Conservation (phyloP, 257 asterid species). For the Scutellaria baicalensis region DNA sequence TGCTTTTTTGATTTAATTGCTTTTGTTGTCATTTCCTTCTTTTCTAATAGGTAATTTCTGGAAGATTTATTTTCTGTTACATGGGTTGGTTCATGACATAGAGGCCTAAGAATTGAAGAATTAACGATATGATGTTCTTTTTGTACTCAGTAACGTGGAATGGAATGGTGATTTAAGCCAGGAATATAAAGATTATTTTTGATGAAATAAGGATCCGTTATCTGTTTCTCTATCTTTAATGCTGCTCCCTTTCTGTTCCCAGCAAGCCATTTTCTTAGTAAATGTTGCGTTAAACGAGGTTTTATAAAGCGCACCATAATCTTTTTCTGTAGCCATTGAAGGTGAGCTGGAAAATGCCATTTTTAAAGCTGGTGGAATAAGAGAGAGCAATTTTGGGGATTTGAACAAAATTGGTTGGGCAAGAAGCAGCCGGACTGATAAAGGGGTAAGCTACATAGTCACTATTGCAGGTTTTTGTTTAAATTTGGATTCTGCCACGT, state of each 20-base stretch:
- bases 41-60: neutral
- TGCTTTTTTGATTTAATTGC: neutral
- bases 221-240: neutral
- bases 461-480: neutral
- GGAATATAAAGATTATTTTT: neutral
- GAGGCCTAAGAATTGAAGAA: neutral
- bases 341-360: constrained; percentile 88
- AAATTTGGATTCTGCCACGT: neutral
- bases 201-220: neutral
- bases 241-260: neutral
- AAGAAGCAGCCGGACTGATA: constrained; percentile 96
- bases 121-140: neutral
- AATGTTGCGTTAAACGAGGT: neutral
- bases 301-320: constrained; percentile 24
- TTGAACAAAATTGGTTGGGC: constrained; percentile 86
- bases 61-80: neutral
- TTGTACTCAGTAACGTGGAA: neutral
- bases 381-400: constrained; percentile 83
- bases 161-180: neutral
- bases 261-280: neutral
- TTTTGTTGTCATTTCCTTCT: neutral
- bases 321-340: constrained; percentile 68
- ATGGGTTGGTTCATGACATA: neutral
- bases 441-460: constrained; percentile 61
- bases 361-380: constrained; percentile 80